Percentiles rank a stretch among this genome's conserved stretches.
phyloP scores from a whole-genome alignment of 1,284 basidiomycete species.

The Puccinia coronata region DNA sequence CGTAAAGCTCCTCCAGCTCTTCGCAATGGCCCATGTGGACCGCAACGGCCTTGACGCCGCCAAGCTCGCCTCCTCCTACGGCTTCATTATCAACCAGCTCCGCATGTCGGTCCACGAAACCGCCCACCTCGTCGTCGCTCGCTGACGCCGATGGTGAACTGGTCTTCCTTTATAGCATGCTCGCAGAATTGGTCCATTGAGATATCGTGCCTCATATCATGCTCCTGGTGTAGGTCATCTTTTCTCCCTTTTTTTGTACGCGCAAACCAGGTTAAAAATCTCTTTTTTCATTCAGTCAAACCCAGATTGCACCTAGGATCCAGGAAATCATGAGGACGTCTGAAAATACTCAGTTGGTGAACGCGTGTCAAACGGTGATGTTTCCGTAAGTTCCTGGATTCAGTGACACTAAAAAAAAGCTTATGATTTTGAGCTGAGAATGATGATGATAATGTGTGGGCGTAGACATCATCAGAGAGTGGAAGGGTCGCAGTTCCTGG shows the following conservation, averaged over 20 bases:
- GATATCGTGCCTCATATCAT: constrained; percentile 46
- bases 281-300: neutral
- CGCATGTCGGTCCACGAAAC: constrained; percentile 68
- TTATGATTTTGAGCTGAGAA: too few species aligned
- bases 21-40: constrained; percentile 67
- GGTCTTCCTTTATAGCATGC: constrained; percentile 73
- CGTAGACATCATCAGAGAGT: constrained; percentile 34
- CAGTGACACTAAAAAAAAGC: too few species aligned
- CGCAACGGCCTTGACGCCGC: constrained; percentile 63
- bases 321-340: constrained; percentile 49
- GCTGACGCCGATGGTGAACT: constrained; percentile 78
- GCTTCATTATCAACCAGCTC: constrained; percentile 66
- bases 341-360: constrained; percentile 32
- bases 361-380: constrained; percentile 49
- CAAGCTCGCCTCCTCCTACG: constrained; percentile 62
- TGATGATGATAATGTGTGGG: too few species aligned
- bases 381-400: too few species aligned
- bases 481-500: constrained; percentile 31
- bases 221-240: constrained; percentile 43
- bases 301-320: constrained; percentile 31
- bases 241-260: neutral
- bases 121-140: constrained; percentile 72
- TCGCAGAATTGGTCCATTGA: constrained; percentile 69
- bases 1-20: constrained; percentile 34
- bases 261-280: neutral